Conservation (phyloP, 2,329 filamentous ascomycete species). For the Dactylellina haptotyla region DNA sequence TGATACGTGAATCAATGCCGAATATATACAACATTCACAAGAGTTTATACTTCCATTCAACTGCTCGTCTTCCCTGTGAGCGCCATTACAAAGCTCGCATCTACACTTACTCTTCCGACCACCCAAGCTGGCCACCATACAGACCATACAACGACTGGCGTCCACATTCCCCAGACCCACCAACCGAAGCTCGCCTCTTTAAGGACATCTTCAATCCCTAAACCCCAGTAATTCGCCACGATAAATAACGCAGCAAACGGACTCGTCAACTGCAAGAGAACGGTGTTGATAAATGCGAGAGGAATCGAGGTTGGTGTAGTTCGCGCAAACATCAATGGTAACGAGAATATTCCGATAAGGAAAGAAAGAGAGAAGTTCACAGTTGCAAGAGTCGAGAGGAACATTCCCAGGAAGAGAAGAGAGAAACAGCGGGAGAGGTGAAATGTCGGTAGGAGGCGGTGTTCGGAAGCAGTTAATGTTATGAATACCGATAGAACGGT, state of each 20-base stretch:
- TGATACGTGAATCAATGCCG: background rate
- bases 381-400: conserved; percentile 89
- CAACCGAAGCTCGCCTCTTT: conserved; percentile 83
- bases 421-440: conserved; percentile 88
- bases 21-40: conserved; percentile 14
- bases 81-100: conserved; percentile 59
- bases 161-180: conserved; percentile 90
- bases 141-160: conserved; percentile 88
- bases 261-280: conserved; percentile 70
- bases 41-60: background rate
- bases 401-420: conserved; percentile 89
- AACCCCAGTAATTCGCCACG: conserved; percentile 65
- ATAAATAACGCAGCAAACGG: conserved; percentile 69
- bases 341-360: conserved; percentile 79
- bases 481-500: conserved; percentile 69
- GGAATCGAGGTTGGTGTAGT: conserved; percentile 62
- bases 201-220: conserved; percentile 70
- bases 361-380: conserved; percentile 94
- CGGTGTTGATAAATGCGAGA: conserved; percentile 63
- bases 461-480: conserved; percentile 62
- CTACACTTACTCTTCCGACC: conserved; percentile 62
- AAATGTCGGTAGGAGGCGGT: conserved; percentile 72
- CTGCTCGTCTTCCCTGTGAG: conserved; percentile 62
- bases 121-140: conserved; percentile 97
- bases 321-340: conserved; percentile 79